These are phyloP conservation scores for Geotrichum reessii DNA, from an alignment of 1,139 yeast genomes.

Conservation along the genomic window DNA sequence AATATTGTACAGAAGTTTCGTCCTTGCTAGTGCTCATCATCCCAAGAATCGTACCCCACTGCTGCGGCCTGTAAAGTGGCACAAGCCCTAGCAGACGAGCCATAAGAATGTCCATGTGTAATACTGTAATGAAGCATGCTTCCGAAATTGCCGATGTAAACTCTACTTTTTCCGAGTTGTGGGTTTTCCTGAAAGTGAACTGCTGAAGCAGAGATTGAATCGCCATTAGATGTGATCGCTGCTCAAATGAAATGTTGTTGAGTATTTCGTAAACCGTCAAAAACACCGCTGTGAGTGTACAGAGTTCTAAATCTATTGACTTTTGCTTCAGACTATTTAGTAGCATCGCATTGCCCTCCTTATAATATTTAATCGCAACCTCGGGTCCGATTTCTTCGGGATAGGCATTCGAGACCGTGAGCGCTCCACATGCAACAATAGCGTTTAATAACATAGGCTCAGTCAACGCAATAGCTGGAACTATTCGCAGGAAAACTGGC, in stretches of 20 bases:
- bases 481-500: slow-evolving; percentile 15
- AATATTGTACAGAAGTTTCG: slow-evolving; percentile 1
- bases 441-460: slow-evolving; percentile 17
- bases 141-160: slow-evolving; percentile 14
- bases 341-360: slow-evolving; percentile 11
- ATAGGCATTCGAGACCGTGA: slow-evolving; percentile 6
- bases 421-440: slow-evolving; percentile 17
- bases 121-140: slow-evolving; percentile 11
- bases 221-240: slow-evolving; percentile 10
- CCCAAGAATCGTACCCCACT: slow-evolving; percentile 12
- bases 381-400: slow-evolving; percentile 8
- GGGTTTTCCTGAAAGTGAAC: slow-evolving; percentile 6
- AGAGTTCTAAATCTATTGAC: slow-evolving; percentile 16
- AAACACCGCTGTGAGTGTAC: slow-evolving; percentile 10
- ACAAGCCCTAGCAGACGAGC: slow-evolving; percentile 9
- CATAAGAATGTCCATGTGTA: slow-evolving; percentile 12
- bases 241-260: slow-evolving; percentile 7
- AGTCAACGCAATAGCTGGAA: slow-evolving; percentile 17
- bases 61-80: slow-evolving; percentile 14
- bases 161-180: not conserved
- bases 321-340: not conserved
- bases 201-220: slow-evolving; percentile 11
- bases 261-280: slow-evolving; percentile 13
- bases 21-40: not conserved
- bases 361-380: slow-evolving; percentile 10